Evolutionary conservation across 352 stramenopile species (phyloP).

Genomic region (Phytopythium delawarense): DNA sequence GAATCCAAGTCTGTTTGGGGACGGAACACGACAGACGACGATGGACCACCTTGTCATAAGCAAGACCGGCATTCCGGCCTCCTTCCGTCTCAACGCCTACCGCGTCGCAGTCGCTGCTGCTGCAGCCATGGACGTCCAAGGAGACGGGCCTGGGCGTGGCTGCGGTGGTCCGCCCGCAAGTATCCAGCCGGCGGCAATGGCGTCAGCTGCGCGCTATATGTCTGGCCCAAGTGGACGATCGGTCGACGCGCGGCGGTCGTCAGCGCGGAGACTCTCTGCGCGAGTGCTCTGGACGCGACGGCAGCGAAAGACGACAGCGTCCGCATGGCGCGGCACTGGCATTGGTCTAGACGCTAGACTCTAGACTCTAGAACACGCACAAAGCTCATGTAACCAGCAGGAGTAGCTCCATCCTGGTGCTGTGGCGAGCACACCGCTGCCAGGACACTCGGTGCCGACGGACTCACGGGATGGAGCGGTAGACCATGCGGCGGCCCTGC

Average conservation of each 20-base stretch:
- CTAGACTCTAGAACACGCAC: not conserved
- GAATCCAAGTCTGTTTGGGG: not conserved
- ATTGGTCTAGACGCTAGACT: not conserved
- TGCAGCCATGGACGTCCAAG: too few relatives aligned
- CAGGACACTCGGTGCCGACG: not conserved
- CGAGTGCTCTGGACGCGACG: not conserved
- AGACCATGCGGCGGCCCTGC: conserved; percentile 50
- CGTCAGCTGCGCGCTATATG: not conserved
- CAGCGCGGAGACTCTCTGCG: not conserved
- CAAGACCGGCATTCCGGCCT: not conserved
- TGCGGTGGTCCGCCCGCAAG: not conserved
- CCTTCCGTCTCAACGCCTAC: not conserved
- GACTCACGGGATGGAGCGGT: conserved; percentile 47
- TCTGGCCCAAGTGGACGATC: not conserved
- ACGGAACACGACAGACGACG: not conserved
- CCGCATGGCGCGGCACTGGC: not conserved
- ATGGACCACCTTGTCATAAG: not conserved
- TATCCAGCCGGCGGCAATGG: not conserved
- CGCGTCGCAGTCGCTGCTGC: not conserved
- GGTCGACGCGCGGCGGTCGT: not conserved
- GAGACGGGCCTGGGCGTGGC: too few relatives aligned
- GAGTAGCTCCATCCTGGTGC: not conserved
- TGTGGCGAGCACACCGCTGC: too few relatives aligned
- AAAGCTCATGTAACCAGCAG: not conserved
- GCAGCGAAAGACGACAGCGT: not conserved